Evolutionary conservation across 2,329 filamentous ascomycete species (phyloP), one percentile per base, ranked within the genome.

Genomic region (Fusarium circinatum): DNA sequence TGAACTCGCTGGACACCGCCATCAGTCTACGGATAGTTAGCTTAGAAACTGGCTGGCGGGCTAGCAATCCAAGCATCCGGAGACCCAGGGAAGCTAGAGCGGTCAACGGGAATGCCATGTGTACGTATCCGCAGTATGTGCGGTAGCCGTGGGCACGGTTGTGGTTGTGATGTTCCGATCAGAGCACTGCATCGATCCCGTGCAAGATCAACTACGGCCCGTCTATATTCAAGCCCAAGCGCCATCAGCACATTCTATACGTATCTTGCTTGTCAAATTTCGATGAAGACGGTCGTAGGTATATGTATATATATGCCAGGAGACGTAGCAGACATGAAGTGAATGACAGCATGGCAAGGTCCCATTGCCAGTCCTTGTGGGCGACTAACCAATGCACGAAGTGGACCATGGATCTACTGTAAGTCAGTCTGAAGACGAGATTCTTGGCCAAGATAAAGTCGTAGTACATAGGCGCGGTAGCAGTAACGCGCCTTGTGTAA

Each of bases 91-190:
- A 65, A 64, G 59, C 75, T 75, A 73, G 51, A 74, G 76, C 76
- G 76, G 76, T 78, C 76, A 78, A 76, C 76, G 62, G 68, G 67
- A 75, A 65, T 75, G 71, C 74, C 70, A 73, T 74, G 64, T 67
- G 62, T 67, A 67, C 44, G 62, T 67, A 67, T 59, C 64, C 62
- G 65, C 70, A 38, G 44, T 51, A 65, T 68, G 65, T 57, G 57
- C 51, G 51, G 66, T 68, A 68, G 71, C 54, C 62, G 24, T 63
- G 71, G 54, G 62, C 71, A 74, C 67, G 71, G 68, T 64, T 59
- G 59, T 59, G 62, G 36, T 57, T 57, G 39, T 34, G 56, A 49
- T 68, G 57, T 39, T 45, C 39, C 70, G 70, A 68, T 73, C 71
- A 74, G 58, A 61, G 65, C 62, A 74, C 58, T 59, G 60, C 56